Conservation (phyloP, 768 basidiomycete genomes). For the Mycena galopus region DNA sequence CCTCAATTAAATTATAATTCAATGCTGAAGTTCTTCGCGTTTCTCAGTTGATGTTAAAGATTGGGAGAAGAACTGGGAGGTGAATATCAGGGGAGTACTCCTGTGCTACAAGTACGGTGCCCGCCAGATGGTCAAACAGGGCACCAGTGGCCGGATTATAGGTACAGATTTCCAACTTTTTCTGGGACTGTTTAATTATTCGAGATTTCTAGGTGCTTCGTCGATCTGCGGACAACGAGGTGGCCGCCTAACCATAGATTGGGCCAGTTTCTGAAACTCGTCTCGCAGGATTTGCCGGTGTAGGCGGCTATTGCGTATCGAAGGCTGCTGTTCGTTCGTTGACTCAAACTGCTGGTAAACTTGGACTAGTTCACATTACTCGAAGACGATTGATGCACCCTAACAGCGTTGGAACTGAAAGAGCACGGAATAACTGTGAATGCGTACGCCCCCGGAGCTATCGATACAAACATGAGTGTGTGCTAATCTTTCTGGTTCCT, state of each 20-base stretch:
- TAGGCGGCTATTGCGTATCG: conserved; percentile 48
- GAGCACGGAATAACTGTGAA: conserved; percentile 55
- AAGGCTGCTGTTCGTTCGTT: conserved; percentile 59
- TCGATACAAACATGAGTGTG: conserved; percentile 48
- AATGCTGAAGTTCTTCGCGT: too few species aligned
- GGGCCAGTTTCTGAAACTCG: neutral
- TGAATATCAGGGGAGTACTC: conserved; percentile 57
- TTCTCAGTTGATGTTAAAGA: conserved; percentile 47
- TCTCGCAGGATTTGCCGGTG: conserved; percentile 30
- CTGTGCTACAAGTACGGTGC: conserved; percentile 60
- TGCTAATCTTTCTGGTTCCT: neutral
- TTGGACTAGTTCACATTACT: neutral
- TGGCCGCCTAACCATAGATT: neutral
- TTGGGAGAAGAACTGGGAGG: conserved; percentile 47
- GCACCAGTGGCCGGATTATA: conserved; percentile 56
- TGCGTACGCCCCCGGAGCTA: conserved; percentile 53
- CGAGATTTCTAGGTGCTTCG: conserved; percentile 46
- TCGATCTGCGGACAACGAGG: conserved; percentile 50
- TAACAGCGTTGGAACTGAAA: conserved; percentile 47
- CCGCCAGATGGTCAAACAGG: conserved; percentile 58
- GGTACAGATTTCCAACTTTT: conserved; percentile 38
- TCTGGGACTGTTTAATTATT: neutral
- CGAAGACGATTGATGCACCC: neutral
- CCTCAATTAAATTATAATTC: neutral
- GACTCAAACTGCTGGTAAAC: conserved; percentile 54